These are phyloP conservation scores for Chaetothyriales sp. DNA, from an alignment of 2,329 filamentous ascomycete genomes.

Conservation along the genomic window DNA sequence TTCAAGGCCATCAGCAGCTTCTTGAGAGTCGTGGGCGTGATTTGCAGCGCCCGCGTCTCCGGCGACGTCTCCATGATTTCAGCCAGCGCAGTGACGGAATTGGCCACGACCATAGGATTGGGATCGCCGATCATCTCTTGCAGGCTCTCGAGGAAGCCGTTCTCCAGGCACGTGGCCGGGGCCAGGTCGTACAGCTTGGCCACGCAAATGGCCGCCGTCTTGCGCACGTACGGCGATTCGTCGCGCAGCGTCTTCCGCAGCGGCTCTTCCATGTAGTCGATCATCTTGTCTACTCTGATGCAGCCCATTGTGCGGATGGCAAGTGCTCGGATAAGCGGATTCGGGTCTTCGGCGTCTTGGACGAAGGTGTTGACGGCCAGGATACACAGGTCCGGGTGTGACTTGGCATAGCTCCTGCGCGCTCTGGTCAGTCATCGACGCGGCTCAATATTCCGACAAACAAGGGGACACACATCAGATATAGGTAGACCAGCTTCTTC, in stretches of 20 bases:
- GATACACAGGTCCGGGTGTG: conserved; percentile 95
- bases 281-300: conserved; percentile 97
- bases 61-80: conserved; percentile 86
- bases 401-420: conserved; percentile 99
- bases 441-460: no score
- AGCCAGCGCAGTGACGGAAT: conserved; percentile 82
- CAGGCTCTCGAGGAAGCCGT: conserved; percentile 83
- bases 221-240: conserved; percentile 95
- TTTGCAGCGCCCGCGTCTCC: conserved; percentile 72
- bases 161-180: conserved; percentile 82
- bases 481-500: conserved; percentile 98
- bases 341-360: conserved; percentile 96
- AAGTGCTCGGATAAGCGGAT: conserved; percentile 83
- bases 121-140: conserved; percentile 95
- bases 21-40: conserved; percentile 73
- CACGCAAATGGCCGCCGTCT: conserved; percentile 94
- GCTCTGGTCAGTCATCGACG: conserved; percentile 2
- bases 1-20: conserved; percentile 94
- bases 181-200: conserved; percentile 96
- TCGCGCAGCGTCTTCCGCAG: conserved; percentile 89
- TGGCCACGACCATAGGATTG: conserved; percentile 98
- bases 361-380: conserved; percentile 98
- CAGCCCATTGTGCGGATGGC: conserved; percentile 98
- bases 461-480: conserved; percentile 61
- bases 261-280: conserved; percentile 99